Evolutionary conservation across 805 yeast genomes (phyloP), one percentile per base, ranked within the genome.

Genomic region (Ogataea parapolymorpha): DNA sequence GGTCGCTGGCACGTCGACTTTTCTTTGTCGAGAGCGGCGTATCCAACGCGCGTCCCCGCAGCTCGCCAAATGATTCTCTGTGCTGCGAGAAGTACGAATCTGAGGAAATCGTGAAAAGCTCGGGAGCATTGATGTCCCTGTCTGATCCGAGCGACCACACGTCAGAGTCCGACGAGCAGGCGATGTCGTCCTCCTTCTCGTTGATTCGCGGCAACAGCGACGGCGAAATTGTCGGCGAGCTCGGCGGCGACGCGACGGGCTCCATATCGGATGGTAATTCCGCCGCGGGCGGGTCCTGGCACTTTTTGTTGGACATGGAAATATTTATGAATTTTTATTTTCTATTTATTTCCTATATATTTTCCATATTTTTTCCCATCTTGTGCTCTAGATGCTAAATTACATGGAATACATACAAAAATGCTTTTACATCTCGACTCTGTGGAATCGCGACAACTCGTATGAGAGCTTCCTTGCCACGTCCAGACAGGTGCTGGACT

Each of bases 391-490:
- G 26, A 88, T 88, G 96, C 68, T 80, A 46, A 74, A 78, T 31
- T 90, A 85, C 66, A 88, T 91, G 95, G 96, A 91, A 53, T 84
- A 82, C 61, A 75, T 91, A 24, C 82, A 82, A 51, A 71, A 75
- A 62, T 76, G 85, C 50, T 91, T 85, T 65, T 77, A 82, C 59
- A 63, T 69, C 27, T 61, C 82, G 17, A 80, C 95, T 1, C 73
- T 74, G 5, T 90, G 97, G 97, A 79, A 82, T 51, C 76, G 77
- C 42, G 87, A 85, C 49, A 84, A 84, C 60, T 74, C 85, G 26
- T 88, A 84, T 56, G 82, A 88, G 38, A 79, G 82, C 51, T 71
- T 91, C 15, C 76, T 82, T 2, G 80, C 82, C n/a, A 79, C 89
- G 0, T 77, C 91, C 1, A 74, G 71, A 41, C 77, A 77, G 39